Conservation (phyloP, 2,329 filamentous ascomycete genomes). For the Penicillium aurantiogriseum region DNA sequence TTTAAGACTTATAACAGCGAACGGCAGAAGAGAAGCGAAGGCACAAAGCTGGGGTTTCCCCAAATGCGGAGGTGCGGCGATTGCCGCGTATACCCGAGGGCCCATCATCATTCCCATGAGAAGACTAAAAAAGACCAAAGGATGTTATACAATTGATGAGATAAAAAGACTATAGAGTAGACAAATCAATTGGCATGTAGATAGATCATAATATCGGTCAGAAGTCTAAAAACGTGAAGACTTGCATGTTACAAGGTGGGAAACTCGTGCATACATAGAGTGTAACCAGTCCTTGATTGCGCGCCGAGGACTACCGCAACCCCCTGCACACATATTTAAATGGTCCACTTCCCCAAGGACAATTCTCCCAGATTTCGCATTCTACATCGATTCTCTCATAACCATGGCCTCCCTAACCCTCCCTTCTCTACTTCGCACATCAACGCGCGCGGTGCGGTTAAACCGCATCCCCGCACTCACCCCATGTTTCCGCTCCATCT, state of each 20-base stretch:
- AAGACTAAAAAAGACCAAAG: neutral
- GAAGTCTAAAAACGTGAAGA: neutral
- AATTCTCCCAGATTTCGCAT: neutral
- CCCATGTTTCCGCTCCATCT: conserved; percentile 48
- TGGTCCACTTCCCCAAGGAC: neutral
- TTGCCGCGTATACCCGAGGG: conserved; percentile 49
- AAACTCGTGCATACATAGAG: neutral
- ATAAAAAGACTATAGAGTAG: neutral
- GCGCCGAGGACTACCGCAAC: conserved; percentile 24
- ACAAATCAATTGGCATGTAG: neutral
- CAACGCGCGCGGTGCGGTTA: conserved; percentile 31
- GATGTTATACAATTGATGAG: neutral
- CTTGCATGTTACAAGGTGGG: neutral
- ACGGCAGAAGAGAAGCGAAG: conserved; percentile 8
- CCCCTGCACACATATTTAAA: conserved; percentile 4
- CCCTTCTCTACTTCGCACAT: conserved; percentile 36
- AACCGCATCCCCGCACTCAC: conserved; percentile 32
- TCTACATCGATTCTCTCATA: neutral
- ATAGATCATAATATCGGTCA: neutral
- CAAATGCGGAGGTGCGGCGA: conserved; percentile 40
- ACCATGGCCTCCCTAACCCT: conserved; percentile 35
- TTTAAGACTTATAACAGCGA: neutral
- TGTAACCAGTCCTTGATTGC: neutral
- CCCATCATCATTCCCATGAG: conserved; percentile 13
- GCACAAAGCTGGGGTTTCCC: conserved; percentile 18